Percentiles rank a stretch among this genome's conserved stretches.
phyloP scores from a whole-genome alignment of 2,329 filamentous ascomycete genomes.

The Paracamarosporium sp. region DNA sequence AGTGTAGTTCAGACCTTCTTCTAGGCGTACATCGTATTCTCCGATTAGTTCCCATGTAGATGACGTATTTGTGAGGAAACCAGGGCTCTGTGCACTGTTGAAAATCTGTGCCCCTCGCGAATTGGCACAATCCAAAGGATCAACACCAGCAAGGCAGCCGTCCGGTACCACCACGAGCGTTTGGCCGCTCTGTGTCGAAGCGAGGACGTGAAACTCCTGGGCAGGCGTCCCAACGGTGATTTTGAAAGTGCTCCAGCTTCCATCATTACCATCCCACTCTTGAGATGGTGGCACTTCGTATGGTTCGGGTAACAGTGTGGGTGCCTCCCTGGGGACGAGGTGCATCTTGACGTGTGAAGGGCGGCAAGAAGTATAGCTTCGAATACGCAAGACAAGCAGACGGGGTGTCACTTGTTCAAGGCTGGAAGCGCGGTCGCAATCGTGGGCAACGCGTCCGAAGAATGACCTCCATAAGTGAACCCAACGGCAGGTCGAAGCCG shows the following conservation, averaged over 20 bases:
- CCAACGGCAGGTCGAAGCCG: neutral
- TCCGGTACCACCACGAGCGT: constrained; percentile 42
- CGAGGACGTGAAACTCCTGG: constrained; percentile 46
- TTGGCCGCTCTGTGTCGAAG: constrained; percentile 41
- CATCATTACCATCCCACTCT: constrained; percentile 50
- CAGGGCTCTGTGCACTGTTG: constrained; percentile 34
- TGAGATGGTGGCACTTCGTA: constrained; percentile 42
- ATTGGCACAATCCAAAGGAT: constrained; percentile 37
- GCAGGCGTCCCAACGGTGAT: constrained; percentile 48
- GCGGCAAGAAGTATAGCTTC: neutral
- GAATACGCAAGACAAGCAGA: too few species aligned
- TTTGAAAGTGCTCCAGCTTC: constrained; percentile 51
- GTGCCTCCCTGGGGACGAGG: constrained; percentile 24
- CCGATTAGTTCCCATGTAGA: constrained; percentile 43
- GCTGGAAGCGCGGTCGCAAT: too few species aligned
- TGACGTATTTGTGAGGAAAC: constrained; percentile 38
- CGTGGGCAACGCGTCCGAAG: too few species aligned
- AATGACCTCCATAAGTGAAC: too few species aligned
- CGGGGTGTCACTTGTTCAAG: too few species aligned
- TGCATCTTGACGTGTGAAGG: constrained; percentile 26
- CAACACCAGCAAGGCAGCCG: constrained; percentile 37
- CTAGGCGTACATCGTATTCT: constrained; percentile 37
- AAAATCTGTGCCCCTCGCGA: constrained; percentile 39
- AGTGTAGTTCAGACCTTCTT: constrained; percentile 35
- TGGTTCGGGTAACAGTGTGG: constrained; percentile 22